Base-by-base conservation (phyloP, 805 yeast species). In the Kazachstania martiniae region DNA sequence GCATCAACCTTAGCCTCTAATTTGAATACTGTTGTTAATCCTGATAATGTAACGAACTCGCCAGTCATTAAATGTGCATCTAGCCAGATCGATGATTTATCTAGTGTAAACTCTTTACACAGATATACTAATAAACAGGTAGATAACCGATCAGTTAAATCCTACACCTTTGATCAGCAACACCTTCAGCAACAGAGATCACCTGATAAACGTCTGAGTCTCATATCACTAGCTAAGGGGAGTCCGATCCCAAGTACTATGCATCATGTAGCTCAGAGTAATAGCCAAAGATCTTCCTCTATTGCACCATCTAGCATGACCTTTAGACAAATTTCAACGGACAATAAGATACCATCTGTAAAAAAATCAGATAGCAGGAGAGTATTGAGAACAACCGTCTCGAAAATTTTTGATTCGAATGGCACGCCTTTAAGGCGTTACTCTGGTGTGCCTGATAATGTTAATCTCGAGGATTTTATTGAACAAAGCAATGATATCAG, bases 401-500 rank as follows among this genome's bases (percentile, higher is more conserved):
- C 86, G 1, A 76, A 77, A 39, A 57, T 80, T 5, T 80, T 81
- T 53, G 89, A 80, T 44, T 69, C 73, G 9, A 77, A 73, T 43
- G 86, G 84, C 1, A 72, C 78, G 0, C 80, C 76, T 29, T 73
- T 84, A 5, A 64, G 87, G 46, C 60, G 86, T 21, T 79, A 80
- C 46, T 76, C 86, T 14, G 82, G 80, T 14, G 70, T 74, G 3
- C 80, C 80, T 0, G 79, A 74, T 46, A 75, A 74, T 48, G 65
- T 63, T 10, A 62, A 64, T 39, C 46, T 59, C 19, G 69, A 63
- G 34, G 68, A 63, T 35, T 59, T 58, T 34, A 59, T 63, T 26
- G 68, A 63, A 33, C 63, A 58, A 31, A 58, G 61, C 25, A 68
- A 65, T 30, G 33, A 33, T 13, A 28, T 14, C 9, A n/a, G 18